Percentiles rank a stretch among this genome's conserved stretches.
Conservation (phyloP, 2,329 filamentous ascomycete species). For the Aspergillus nomiae region DNA sequence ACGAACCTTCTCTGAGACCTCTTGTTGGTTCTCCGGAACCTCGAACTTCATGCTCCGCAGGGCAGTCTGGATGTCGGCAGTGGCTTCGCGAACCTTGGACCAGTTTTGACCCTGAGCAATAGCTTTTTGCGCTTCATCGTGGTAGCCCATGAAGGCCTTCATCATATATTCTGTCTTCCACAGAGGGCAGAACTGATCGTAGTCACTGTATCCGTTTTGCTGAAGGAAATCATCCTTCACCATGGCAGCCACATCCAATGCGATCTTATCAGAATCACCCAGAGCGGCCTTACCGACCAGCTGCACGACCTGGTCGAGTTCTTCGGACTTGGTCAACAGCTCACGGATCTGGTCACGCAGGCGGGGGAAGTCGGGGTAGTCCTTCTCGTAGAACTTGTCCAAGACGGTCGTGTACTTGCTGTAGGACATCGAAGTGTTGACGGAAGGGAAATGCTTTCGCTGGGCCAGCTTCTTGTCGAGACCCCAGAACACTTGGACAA, state of each 20-base stretch:
- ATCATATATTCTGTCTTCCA: slow-evolving; percentile 99
- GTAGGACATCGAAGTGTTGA: slow-evolving; percentile 94
- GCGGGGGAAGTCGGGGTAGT: slow-evolving; percentile 90
- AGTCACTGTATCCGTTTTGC: slow-evolving; percentile 98
- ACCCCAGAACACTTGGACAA: slow-evolving; percentile 99
- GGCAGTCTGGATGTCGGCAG: slow-evolving; percentile 79
- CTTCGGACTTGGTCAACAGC: slow-evolving; percentile 90
- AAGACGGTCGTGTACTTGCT: slow-evolving; percentile 90
- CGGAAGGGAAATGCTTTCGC: slow-evolving; percentile 97
- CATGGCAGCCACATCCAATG: slow-evolving; percentile 83
- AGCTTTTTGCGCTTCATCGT: slow-evolving; percentile 96
- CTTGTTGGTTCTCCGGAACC: slow-evolving; percentile 80
- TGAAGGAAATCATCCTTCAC: slow-evolving; percentile 99
- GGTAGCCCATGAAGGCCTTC: slow-evolving; percentile 98
- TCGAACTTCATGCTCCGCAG: slow-evolving; percentile 97
- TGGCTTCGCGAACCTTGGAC: slow-evolving; percentile 90
- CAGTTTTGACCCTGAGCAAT: slow-evolving; percentile 88
- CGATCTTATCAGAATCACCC: slow-evolving; percentile 97
- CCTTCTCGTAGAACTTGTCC: slow-evolving; percentile 91
- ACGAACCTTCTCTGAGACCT: slow-evolving; percentile 76
- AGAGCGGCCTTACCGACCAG: slow-evolving; percentile 96
- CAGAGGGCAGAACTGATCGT: slow-evolving; percentile 97
- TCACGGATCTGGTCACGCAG: slow-evolving; percentile 92
- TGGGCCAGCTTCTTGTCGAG: slow-evolving; percentile 99
- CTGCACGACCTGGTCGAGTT: slow-evolving; percentile 97